Percentiles rank a stretch among this genome's conserved stretches.
phyloP scores from a whole-genome alignment of 805 yeast genomes.

The Lipomyces yamanashiensis region DNA sequence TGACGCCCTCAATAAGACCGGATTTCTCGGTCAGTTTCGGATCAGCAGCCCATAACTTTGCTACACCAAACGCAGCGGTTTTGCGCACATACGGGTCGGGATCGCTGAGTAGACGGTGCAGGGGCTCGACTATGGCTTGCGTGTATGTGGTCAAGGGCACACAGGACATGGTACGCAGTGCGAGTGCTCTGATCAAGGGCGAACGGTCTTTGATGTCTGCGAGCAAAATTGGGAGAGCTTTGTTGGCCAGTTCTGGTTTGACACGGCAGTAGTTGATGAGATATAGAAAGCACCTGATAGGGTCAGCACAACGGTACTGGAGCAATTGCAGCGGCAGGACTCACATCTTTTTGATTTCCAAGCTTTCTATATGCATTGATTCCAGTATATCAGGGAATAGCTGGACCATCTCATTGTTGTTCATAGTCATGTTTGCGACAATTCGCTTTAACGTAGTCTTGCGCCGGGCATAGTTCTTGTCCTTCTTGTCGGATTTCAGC shows the following conservation, averaged over 20 bases:
- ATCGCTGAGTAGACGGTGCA: conserved; percentile 49
- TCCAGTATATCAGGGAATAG: conserved; percentile 69
- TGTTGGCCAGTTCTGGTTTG: conserved; percentile 60
- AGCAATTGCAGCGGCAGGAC: neutral
- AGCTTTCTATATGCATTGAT: conserved; percentile 56
- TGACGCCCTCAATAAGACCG: conserved; percentile 55
- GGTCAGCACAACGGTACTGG: neutral
- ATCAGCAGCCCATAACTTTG: conserved; percentile 65
- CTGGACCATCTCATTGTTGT: conserved; percentile 73
- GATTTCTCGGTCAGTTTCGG: conserved; percentile 51
- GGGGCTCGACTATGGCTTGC: conserved; percentile 51
- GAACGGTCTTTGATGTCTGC: conserved; percentile 58
- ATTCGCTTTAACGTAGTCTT: conserved; percentile 68
- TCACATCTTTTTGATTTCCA: conserved; percentile 67
- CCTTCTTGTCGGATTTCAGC: conserved; percentile 42
- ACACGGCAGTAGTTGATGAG: conserved; percentile 63
- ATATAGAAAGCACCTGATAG: conserved; percentile 60
- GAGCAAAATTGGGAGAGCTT: conserved; percentile 60
- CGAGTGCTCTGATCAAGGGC: conserved; percentile 60
- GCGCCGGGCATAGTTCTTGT: conserved; percentile 45
- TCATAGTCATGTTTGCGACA: conserved; percentile 81
- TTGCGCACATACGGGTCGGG: conserved; percentile 65
- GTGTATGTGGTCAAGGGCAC: conserved; percentile 60
- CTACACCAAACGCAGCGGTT: conserved; percentile 70
- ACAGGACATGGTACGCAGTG: conserved; percentile 66